Evolutionary conservation across 1,139 yeast species (phyloP).

Genomic region (Wickerhamomyces sp.): DNA sequence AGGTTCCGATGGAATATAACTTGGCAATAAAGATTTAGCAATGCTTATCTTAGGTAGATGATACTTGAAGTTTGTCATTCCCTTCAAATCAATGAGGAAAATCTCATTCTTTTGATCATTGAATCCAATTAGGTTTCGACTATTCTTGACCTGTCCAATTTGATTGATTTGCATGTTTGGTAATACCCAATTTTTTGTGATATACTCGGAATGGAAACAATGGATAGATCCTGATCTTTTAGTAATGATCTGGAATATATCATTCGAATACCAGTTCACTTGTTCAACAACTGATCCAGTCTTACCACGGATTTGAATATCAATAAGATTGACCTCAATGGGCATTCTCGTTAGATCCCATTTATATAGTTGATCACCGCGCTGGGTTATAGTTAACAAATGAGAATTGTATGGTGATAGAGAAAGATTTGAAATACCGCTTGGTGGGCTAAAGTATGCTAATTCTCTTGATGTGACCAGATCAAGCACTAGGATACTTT

Average conservation of each 20-base stretch:
- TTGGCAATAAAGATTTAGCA: conserved; percentile 20
- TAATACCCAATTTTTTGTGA: conserved; percentile 27
- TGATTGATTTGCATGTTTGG: conserved; percentile 25
- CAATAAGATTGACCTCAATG: conserved; percentile 47
- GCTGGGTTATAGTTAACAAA: conserved; percentile 47
- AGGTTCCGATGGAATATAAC: conserved; percentile 17
- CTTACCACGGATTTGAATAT: conserved; percentile 60
- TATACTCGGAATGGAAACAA: conserved; percentile 41
- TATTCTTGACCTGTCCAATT: conserved; percentile 17
- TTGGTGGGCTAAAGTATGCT: conserved; percentile 54
- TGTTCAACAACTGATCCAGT: conserved; percentile 52
- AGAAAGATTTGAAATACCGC: conserved; percentile 57
- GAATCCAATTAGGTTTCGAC: conserved; percentile 19
- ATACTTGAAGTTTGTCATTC: conserved; percentile 40
- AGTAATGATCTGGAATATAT: conserved; percentile 53
- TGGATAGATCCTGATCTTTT: conserved; percentile 57
- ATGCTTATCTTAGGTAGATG: conserved; percentile 34
- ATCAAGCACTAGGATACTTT: conserved; percentile 34
- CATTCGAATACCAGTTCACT: conserved; percentile 43
- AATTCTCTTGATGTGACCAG: conserved; percentile 39
- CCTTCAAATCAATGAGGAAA: conserved; percentile 40
- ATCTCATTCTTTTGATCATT: conserved; percentile 31
- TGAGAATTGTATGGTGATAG: conserved; percentile 60
- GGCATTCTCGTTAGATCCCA: conserved; percentile 62
- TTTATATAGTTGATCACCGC: conserved; percentile 60